These are phyloP conservation scores for Apiotrichum sp. DNA, from an alignment of 1,284 basidiomycete genomes.

Conservation along the genomic window DNA sequence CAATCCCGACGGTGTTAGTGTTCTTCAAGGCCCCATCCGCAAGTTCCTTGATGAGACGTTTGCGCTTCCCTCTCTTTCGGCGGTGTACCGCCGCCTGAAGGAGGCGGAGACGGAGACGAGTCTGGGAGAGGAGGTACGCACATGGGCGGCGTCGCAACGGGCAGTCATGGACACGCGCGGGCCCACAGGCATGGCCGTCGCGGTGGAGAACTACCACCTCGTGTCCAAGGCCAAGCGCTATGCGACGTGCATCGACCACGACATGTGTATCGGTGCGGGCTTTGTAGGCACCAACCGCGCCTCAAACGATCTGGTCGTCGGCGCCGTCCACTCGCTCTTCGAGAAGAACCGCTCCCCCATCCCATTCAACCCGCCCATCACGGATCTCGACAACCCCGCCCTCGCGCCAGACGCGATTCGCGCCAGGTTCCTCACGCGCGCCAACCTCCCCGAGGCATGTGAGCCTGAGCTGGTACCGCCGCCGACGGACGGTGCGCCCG, in stretches of 20 bases:
- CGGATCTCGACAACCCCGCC: neutral
- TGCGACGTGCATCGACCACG: neutral
- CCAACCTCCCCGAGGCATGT: no score
- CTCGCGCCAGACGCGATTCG: neutral
- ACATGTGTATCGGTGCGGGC: conserved; percentile 1
- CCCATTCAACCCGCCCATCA: conserved; percentile 2
- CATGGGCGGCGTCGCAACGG: conserved; percentile 67
- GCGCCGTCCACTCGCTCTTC: conserved; percentile 1
- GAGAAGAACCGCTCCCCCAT: conserved; percentile 10
- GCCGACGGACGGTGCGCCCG: no score
- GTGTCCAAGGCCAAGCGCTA: neutral
- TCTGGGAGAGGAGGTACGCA: conserved; percentile 50
- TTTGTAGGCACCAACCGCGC: conserved; percentile 1
- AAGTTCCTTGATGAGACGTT: conserved; percentile 73
- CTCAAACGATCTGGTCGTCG: neutral
- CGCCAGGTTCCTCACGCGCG: no score
- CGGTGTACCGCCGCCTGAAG: conserved; percentile 58
- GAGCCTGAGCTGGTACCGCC: no score
- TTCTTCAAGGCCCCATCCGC: conserved; percentile 60
- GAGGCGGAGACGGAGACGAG: conserved; percentile 30
- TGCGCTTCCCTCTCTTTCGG: conserved; percentile 54
- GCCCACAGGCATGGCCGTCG: conserved; percentile 78
- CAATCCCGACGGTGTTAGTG: conserved; percentile 54
- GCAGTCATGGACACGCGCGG: conserved; percentile 60
- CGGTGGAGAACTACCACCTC: conserved; percentile 62